Base-by-base conservation (phyloP, 352 stramenopile genomes). In the Globisporangium canariense region DNA sequence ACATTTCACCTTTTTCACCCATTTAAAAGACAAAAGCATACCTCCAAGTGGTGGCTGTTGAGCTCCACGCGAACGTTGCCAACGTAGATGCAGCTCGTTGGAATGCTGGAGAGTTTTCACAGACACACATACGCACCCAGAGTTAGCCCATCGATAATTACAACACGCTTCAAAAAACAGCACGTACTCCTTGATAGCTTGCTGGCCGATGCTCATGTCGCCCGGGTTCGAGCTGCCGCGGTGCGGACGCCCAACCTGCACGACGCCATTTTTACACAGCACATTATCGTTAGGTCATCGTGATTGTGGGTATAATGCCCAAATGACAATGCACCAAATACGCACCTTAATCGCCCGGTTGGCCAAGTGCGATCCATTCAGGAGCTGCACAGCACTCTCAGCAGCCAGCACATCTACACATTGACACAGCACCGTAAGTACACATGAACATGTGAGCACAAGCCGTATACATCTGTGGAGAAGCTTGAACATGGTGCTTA, bases 161-260 rank as follows among this genome's bases (percentile, higher is more conserved):
- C 3, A 46, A n/a, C n/a, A 14, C 40, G 3, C 13, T 18, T 6
- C 2, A n/a, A 14, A n/a, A 7, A 18, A 7, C 14, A 18, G 3
- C 22, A 76, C 79, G 57, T 60, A 91, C 84, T 87, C 79, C 45
- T 90, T 93, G 62, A 91, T 93, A 18, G 84, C 84, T 62, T 93
- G 73, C 53, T 87, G 78, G 38, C 84, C 84, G 43, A 93, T 89
- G 47, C 78, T 71, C 20, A 73, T 78, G 50, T 88, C 78, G 9
- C 81, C 83, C 3, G 80, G 73, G 50, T 88, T 86, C 4, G 76
- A 76, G 57, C 86, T 91, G 45, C 84, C 84, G 2, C 84, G 81
- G 64, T 89, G 82, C 4, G 84, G 84, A 51, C 84, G 84, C n/a
- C 84, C 84, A 45, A 93, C 84, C 80, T 90, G 14, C 16, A 52